phyloP scores from a whole-genome alignment of 129 eudicot species.

The Artemisia argyi region DNA sequence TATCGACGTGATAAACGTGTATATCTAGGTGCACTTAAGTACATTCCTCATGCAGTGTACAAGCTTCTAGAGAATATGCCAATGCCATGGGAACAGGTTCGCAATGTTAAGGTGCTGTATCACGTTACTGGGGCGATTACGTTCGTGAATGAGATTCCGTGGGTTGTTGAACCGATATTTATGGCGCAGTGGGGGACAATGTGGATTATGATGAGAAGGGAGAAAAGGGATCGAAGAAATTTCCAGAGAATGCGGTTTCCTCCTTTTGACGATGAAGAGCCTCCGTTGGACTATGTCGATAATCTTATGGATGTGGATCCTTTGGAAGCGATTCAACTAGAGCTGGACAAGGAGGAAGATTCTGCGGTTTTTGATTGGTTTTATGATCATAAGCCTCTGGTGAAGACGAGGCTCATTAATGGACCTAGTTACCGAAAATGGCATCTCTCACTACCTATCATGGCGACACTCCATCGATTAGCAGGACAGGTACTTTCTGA shows the following conservation, averaged over 20 bases:
- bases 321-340: constrained; percentile 91
- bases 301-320: constrained; percentile 97
- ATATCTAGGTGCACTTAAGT: constrained; percentile 92
- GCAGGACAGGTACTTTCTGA: constrained; percentile 97
- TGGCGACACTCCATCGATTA: constrained; percentile 97
- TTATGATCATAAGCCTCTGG: constrained; percentile 96
- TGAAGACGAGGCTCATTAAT: constrained; percentile 88
- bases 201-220: constrained; percentile 99
- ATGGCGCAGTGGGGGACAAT: constrained; percentile 99
- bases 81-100: constrained; percentile 99
- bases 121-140: constrained; percentile 98
- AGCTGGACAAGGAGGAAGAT: constrained; percentile 97
- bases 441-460: constrained; percentile 97
- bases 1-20: constrained; percentile 96
- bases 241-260: constrained; percentile 48
- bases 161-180: constrained; percentile 99
- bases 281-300: constrained; percentile 96
- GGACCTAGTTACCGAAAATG: constrained; percentile 97
- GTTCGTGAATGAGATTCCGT: constrained; percentile 95
- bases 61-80: constrained; percentile 99
- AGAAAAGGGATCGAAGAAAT: constrained; percentile 92
- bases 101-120: constrained; percentile 92
- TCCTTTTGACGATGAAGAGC: constrained; percentile 99
- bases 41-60: constrained; percentile 97
- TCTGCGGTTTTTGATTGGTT: constrained; percentile 96